phyloP scores from a whole-genome alignment of 208 protist genomes.

The Acanthamoeba triangularis region DNA sequence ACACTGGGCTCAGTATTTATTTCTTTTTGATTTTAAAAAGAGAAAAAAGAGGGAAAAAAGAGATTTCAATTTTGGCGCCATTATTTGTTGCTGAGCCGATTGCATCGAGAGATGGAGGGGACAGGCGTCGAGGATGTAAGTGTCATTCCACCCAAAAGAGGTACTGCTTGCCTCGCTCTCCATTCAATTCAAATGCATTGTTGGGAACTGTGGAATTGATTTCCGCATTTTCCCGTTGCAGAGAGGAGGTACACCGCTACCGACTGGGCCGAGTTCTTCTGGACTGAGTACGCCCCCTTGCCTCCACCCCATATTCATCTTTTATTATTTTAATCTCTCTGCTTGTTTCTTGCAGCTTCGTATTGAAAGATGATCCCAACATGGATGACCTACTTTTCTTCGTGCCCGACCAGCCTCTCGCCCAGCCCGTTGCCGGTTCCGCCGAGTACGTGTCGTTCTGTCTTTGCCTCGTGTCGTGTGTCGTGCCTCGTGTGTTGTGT shows the following conservation, averaged over 20 bases:
- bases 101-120: neutral
- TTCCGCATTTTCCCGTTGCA: neutral
- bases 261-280: conserved; percentile 57
- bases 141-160: neutral
- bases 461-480: neutral
- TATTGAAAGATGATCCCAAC: conserved; percentile 50
- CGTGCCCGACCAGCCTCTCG: conserved; percentile 2
- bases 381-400: conserved; percentile 47
- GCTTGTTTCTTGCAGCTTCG: neutral
- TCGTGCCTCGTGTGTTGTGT: neutral
- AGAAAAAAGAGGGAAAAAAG: neutral
- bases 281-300: neutral
- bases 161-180: neutral
- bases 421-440: neutral
- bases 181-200: neutral
- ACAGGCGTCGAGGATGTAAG: neutral
- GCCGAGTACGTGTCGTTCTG: neutral
- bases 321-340: neutral
- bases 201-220: neutral
- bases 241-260: conserved; percentile 22
- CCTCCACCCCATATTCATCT: neutral
- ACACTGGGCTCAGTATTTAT: too few species aligned
- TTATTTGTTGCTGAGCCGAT: neutral
- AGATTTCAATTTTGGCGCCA: neutral
- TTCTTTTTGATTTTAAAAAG: neutral